These are phyloP conservation scores for Castanea sativa DNA, from an alignment of 306 rosid species.

Conservation along the genomic window DNA sequence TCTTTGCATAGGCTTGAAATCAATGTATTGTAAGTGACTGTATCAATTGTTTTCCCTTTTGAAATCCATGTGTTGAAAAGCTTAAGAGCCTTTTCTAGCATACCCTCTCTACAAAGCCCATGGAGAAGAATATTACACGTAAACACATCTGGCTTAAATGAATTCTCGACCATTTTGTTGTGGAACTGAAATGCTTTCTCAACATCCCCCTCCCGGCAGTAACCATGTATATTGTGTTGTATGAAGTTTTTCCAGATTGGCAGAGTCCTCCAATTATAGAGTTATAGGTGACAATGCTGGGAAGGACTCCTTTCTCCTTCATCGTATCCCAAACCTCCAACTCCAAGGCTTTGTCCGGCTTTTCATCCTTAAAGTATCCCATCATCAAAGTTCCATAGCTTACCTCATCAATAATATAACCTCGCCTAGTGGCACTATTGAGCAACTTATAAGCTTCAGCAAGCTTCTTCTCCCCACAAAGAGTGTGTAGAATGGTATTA, in stretches of 20 bases:
- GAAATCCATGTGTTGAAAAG: constrained; percentile 67
- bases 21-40: constrained; percentile 75
- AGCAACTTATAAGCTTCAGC: constrained; percentile 62
- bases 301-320: constrained; percentile 58
- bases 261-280: constrained; percentile 69
- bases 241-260: constrained; percentile 59
- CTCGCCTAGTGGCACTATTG: constrained; percentile 51
- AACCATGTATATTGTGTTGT: constrained; percentile 74
- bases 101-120: constrained; percentile 69
- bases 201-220: constrained; percentile 63
- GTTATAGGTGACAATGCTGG: constrained; percentile 68
- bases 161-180: constrained; percentile 64
- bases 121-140: constrained; percentile 75
- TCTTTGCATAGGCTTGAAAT: constrained; percentile 78
- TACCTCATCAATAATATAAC: constrained; percentile 78
- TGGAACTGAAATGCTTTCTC: constrained; percentile 85
- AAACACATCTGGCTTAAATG: constrained; percentile 63
- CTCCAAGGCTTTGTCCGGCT: constrained; percentile 49
- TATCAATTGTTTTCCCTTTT: constrained; percentile 55
- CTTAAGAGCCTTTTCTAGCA: constrained; percentile 74
- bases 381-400: constrained; percentile 78
- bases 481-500: constrained; percentile 54
- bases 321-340: constrained; percentile 78
- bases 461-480: constrained; percentile 64
- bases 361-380: constrained; percentile 4